These are phyloP conservation scores for Tetrastigma voinierianum DNA, from an alignment of 164 flowering plant species.

Conservation along the genomic window DNA sequence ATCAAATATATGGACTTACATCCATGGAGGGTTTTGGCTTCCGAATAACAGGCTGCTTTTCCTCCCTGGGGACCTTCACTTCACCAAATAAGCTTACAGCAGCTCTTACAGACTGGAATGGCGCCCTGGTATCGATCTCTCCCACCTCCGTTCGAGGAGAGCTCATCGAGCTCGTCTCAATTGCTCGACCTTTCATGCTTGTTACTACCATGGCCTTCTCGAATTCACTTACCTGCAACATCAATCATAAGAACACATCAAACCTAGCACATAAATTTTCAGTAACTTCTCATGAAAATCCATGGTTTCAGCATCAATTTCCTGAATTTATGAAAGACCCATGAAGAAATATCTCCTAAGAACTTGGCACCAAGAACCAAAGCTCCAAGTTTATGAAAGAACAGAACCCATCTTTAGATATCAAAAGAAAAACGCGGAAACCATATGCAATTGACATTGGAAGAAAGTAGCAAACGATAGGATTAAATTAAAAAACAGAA, in stretches of 20 bases:
- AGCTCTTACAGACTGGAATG: slow-evolving; percentile 60
- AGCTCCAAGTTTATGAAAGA: too few relatives aligned
- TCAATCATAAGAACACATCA: neutral
- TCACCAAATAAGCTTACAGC: slow-evolving; percentile 59
- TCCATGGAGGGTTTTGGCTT: slow-evolving; percentile 33
- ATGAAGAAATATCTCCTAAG: too few relatives aligned
- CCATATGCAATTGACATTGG: too few relatives aligned
- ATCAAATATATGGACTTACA: slow-evolving; percentile 20
- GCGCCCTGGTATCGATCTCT: slow-evolving; percentile 66
- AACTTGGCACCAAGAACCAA: too few relatives aligned
- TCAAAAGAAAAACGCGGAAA: too few relatives aligned
- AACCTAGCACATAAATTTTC: neutral
- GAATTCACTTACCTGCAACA: too few relatives aligned
- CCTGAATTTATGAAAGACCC: too few relatives aligned
- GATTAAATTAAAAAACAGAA: too few relatives aligned
- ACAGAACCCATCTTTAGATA: too few relatives aligned
- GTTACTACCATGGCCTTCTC: slow-evolving; percentile 7
- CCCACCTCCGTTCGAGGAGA: slow-evolving; percentile 46
- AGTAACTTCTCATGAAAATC: too few relatives aligned
- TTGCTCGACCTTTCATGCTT: slow-evolving; percentile 9
- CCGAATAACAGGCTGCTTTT: slow-evolving; percentile 21
- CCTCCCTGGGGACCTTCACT: slow-evolving; percentile 16
- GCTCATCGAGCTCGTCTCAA: neutral
- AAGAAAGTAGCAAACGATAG: too few relatives aligned
- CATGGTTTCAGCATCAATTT: too few relatives aligned